Conservation (phyloP, 306 rosid species). For the Vicia faba region DNA sequence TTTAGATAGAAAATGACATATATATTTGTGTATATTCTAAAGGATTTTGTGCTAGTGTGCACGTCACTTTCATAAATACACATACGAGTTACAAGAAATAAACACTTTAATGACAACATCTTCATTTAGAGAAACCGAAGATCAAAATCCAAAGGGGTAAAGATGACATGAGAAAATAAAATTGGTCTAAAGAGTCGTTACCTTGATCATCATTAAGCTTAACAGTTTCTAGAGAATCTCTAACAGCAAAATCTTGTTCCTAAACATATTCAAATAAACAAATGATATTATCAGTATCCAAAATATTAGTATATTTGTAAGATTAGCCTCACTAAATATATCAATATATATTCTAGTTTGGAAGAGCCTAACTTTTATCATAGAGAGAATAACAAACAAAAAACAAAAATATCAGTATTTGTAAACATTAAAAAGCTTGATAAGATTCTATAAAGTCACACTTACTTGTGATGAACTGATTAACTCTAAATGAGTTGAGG, state of each 20-base stretch:
- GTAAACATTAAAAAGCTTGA: background rate
- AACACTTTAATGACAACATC: background rate
- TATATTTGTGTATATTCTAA: too few species aligned
- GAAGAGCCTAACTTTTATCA: too few species aligned
- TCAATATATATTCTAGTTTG: too few species aligned
- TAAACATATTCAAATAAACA: constrained; percentile 2
- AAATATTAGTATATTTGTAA: background rate
- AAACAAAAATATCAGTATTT: background rate
- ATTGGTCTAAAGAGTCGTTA: background rate
- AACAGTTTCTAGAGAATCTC: background rate
- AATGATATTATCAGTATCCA: background rate
- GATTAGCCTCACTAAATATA: background rate
- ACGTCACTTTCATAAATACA: too few species aligned
- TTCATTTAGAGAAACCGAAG: constrained; percentile 1
- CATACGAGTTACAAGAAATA: too few species aligned
- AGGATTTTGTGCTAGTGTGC: too few species aligned
- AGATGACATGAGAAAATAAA: background rate
- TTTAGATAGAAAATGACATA: too few species aligned
- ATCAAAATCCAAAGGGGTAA: background rate
- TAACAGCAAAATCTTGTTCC: background rate
- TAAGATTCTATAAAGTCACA: background rate
- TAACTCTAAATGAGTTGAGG: background rate
- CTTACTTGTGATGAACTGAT: background rate
- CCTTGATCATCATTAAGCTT: background rate
- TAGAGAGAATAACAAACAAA: too few species aligned